Evolutionary conservation across 108 stramenopile genomes (phyloP), one percentile per base, ranked within the genome.

Genomic region (Cyclotella baltica): DNA sequence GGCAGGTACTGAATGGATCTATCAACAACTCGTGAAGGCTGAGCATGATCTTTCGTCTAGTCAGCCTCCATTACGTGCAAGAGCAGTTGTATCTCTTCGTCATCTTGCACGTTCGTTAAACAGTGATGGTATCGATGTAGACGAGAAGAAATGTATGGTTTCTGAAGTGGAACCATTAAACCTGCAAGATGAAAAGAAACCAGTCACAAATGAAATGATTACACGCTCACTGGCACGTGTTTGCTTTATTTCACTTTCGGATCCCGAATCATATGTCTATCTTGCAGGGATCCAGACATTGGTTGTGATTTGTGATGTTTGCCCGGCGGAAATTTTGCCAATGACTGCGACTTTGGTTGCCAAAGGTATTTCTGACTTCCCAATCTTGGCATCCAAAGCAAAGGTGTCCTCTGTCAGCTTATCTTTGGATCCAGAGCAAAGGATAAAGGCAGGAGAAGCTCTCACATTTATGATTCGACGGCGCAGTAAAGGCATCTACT

Each of bases 191-290:
- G 51, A 6, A 36, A 34, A 28, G 38, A 2, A 51, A 64, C 33
- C 23, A 30, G 81, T 72, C 37, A 36, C 69, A 66, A 46, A 68
- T 28, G 36, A 51, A 16, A 40, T 83, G n/a, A 38, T 83, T 63
- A 50, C 76, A 16, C 57, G 72, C 30, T 68, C 82, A 6, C 53
- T 83, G 59, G 72, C 82, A 6, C 40, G 78, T 36, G 36, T 93
- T 27, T 88, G 81, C 11, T 69, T 92, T 47, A 48, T 46, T 23
- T 85, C 92, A 38, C 83, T 96, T 37, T 68, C 77, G 6, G 95
- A 96, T 76, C 22, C 78, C 19, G 95, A 96, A 85, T 96, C 95
- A 34, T 96, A 93, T 68, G 95, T 96, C 30, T 96, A 89, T 48
- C 83, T 96, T 25, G 95, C 95, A 37, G 89, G 91, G 4, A 88